Evolutionary conservation across 2,329 filamentous ascomycete genomes (phyloP).

Genomic region (Paracoccidioides brasiliensis): DNA sequence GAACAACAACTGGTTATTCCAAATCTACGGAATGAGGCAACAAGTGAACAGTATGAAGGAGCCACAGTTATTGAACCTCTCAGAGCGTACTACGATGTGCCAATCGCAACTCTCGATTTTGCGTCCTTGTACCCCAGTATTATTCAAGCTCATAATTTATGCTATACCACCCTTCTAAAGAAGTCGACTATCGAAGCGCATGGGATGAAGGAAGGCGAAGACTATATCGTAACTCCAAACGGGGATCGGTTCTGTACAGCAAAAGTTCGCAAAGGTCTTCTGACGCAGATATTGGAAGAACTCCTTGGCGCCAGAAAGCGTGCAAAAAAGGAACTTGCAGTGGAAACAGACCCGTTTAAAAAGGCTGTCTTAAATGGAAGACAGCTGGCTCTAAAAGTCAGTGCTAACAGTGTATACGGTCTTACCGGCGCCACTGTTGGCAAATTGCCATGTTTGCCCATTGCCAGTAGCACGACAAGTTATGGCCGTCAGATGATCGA

Average conservation of each 20-base stretch:
- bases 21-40: conserved; percentile 57
- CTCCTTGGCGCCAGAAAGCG: conserved; percentile 81
- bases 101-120: conserved; percentile 95
- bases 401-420: conserved; percentile 95
- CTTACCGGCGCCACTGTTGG: conserved; percentile 91
- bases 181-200: conserved; percentile 65
- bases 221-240: conserved; percentile 93
- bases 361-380: conserved; percentile 96
- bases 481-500: conserved; percentile 99
- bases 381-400: conserved; percentile 89
- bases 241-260: conserved; percentile 83
- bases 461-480: conserved; percentile 92
- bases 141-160: conserved; percentile 96
- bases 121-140: conserved; percentile 97
- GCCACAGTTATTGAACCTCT: conserved; percentile 95
- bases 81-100: conserved; percentile 86
- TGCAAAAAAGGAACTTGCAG: conserved; percentile 77
- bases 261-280: conserved; percentile 78
- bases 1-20: conserved; percentile 92
- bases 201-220: conserved; percentile 68
- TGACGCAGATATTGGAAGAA: conserved; percentile 94
- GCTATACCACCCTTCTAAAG: conserved; percentile 86
- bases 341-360: conserved; percentile 90
- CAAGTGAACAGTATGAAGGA: conserved; percentile 88
- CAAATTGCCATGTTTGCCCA: conserved; percentile 86